Percentiles rank a stretch among this genome's conserved stretches.
phyloP scores from a whole-genome alignment of 2,329 filamentous ascomycete species.

The Knufia petricola region DNA sequence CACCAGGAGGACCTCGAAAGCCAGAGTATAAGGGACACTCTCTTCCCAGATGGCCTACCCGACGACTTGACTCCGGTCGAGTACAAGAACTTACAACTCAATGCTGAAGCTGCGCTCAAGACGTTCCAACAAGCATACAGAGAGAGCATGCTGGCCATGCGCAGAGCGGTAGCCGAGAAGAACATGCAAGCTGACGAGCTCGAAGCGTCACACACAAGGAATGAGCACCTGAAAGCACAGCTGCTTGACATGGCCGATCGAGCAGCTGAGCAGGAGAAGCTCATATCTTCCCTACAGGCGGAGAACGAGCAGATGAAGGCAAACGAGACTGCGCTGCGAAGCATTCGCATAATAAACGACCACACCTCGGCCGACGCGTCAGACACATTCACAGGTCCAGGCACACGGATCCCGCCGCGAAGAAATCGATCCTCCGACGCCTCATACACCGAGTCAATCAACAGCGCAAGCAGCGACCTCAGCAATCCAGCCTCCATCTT shows the following conservation, averaged over 20 bases:
- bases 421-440: constrained; percentile 36
- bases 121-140: constrained; percentile 50
- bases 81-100: constrained; percentile 47
- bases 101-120: constrained; percentile 46
- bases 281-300: constrained; percentile 43
- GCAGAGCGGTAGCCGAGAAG: constrained; percentile 45
- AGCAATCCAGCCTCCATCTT: constrained; percentile 42
- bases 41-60: constrained; percentile 44
- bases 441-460: constrained; percentile 47
- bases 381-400: constrained; percentile 14
- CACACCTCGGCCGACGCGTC: background rate
- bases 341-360: constrained; percentile 15
- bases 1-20: constrained; percentile 42
- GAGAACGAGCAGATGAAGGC: constrained; percentile 34
- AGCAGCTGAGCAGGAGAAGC: constrained; percentile 46
- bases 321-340: constrained; percentile 23
- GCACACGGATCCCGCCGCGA: background rate
- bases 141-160: constrained; percentile 40
- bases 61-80: constrained; percentile 43
- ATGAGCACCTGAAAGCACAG: constrained; percentile 50
- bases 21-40: constrained; percentile 44
- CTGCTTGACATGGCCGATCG: constrained; percentile 50
- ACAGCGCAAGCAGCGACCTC: constrained; percentile 31
- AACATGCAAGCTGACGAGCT: constrained; percentile 51
- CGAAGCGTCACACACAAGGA: constrained; percentile 49